A percentile compares a stretch with the other conserved stretches of the same genome.
Conservation (phyloP, 2,329 filamentous ascomycete species). For the Calycina marina region DNA sequence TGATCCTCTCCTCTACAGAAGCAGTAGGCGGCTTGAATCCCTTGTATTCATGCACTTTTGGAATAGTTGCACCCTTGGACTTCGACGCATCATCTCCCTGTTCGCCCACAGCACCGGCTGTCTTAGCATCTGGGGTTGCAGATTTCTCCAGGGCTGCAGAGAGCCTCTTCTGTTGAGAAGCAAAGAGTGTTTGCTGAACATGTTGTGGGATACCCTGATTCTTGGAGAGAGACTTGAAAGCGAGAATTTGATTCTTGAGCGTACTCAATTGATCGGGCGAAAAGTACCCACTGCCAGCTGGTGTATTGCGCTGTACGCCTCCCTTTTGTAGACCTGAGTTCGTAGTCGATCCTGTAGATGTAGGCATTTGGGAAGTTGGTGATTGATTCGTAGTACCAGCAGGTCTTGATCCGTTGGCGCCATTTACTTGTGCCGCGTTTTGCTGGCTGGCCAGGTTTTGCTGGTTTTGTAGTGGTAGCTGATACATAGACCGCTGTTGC, state of each 20-base stretch:
- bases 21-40: conserved; percentile 57
- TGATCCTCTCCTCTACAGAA: conserved; percentile 36
- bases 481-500: conserved; percentile 31
- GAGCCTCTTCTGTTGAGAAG: conserved; percentile 49
- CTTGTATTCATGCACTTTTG: conserved; percentile 38
- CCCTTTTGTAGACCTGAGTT: conserved; percentile 12
- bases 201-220: conserved; percentile 67
- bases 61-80: conserved; percentile 15
- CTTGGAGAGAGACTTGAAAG: conserved; percentile 81
- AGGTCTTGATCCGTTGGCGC: conserved; percentile 35
- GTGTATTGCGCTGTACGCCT: conserved; percentile 17
- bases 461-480: conserved; percentile 35
- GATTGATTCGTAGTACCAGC: conserved; percentile 15
- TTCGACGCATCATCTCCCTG: conserved; percentile 22
- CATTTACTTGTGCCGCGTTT: conserved; percentile 36
- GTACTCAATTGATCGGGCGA: conserved; percentile 64
- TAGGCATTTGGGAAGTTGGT: conserved; percentile 17
- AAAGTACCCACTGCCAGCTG: conserved; percentile 42
- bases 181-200: conserved; percentile 73
- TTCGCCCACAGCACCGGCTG: conserved; percentile 17
- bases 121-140: conserved; percentile 10
- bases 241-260: conserved; percentile 73
- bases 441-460: conserved; percentile 30
- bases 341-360: conserved; percentile 12
- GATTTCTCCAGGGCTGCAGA: conserved; percentile 10